Base-by-base conservation (phyloP, 345 rosid genomes). In the Hypericum perforatum region DNA sequence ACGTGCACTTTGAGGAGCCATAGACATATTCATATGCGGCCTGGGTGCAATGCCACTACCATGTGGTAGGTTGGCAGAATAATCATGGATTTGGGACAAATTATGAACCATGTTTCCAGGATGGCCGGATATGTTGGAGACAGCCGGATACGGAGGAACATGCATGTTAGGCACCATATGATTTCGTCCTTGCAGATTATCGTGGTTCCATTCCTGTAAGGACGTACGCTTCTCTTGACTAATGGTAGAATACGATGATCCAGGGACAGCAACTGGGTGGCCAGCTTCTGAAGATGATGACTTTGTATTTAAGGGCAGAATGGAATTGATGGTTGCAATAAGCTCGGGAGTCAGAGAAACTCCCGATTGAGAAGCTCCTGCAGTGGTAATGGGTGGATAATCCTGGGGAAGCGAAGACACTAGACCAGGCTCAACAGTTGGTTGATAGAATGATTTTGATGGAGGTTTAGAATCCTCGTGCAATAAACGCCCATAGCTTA, bases 331-430 rank as follows among this genome's bases (percentile, higher is more conserved):
- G 62, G 82, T 77, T 43, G 95, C 92, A 61, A 92, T 70, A 39
- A 88, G 82, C 68, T 92, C 95, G 0, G 95, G 96, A 0, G 98
- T 81, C 52, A 88, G 73, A 22, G 77, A 68, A 37, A 82, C 73
- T 53, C 94, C 82, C n/a, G 78, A 55, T 73, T 71, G 82, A 43
- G 96, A 71, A 11, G 52, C 57, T 46, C 72, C 58, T 29, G 62
- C 53, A 42, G 66, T 56, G 62, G 64, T 72, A 48, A 14, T 71
- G 37, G 71, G 52, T 7, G 58, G 56, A 58, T 68, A 65, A 29
- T 67, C 74, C 47, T 65, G 73, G 65, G 76, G 41, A 61, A 53
- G 53, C 46, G 88, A 41, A 16, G 61, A 76, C 47, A 52, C 63
- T n/a, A 61, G n/a, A 52, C 52, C 39, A 47, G 76, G 52, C 58